Conservation (phyloP, 1,139 yeast species). For the Taphrina sp. region DNA sequence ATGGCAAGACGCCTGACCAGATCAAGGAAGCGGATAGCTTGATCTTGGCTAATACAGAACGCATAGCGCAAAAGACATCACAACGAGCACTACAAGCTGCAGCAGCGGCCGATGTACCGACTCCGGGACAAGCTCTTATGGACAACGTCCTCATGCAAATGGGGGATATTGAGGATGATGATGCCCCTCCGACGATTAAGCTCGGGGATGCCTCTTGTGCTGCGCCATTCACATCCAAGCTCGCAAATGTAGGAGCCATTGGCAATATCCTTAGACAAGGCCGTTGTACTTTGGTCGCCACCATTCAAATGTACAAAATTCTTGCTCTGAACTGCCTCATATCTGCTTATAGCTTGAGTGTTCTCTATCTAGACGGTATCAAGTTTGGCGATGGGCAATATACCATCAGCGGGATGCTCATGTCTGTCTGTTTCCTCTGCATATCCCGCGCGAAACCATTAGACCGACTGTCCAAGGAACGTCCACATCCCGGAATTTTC, state of each 20-base stretch:
- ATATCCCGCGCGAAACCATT: slow-evolving; percentile 92
- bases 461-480: slow-evolving; percentile 81
- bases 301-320: slow-evolving; percentile 98
- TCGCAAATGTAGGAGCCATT: slow-evolving; percentile 88
- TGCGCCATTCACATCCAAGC: slow-evolving; percentile 96
- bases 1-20: slow-evolving; percentile 61
- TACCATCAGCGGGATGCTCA: slow-evolving; percentile 83
- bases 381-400: slow-evolving; percentile 98
- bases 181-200: slow-evolving; percentile 87
- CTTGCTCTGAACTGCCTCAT: slow-evolving; percentile 94
- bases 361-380: slow-evolving; percentile 92
- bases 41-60: slow-evolving; percentile 5
- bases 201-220: slow-evolving; percentile 99
- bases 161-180: slow-evolving; percentile 64
- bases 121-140: slow-evolving; percentile 57
- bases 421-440: slow-evolving; percentile 92
- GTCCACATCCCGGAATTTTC: slow-evolving; percentile 98
- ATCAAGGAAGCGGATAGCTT: slow-evolving; percentile 50
- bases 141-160: slow-evolving; percentile 60
- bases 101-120: slow-evolving; percentile 42
- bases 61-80: slow-evolving; percentile 16
- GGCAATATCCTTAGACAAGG: slow-evolving; percentile 96
- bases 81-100: slow-evolving; percentile 41
- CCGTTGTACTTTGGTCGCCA: slow-evolving; percentile 94
- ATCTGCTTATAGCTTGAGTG: slow-evolving; percentile 93